phyloP scores from a whole-genome alignment of 345 rosid species.

The Citrus sinensis region DVS_A1.0 CM039166.1:10118501-10119000 shows the following conservation, averaged over 20 bases:
- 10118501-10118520: not conserved
- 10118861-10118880: too few relatives aligned
- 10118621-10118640: not conserved
- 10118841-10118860: too few relatives aligned
- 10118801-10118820: too few relatives aligned
- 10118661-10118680: not conserved
- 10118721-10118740: not conserved
- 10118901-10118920: too few relatives aligned
- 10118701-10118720: not conserved
- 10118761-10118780: not conserved
- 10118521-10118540: not conserved
- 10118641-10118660: not conserved
- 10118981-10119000: too few relatives aligned
- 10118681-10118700: not conserved
- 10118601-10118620: not conserved
- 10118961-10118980: too few relatives aligned
- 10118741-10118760: not conserved
- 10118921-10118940: too few relatives aligned
- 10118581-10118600: not conserved
- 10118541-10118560: not conserved
- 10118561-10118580: not conserved
- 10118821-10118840: too few relatives aligned
- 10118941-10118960: too few relatives aligned
- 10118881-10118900: too few relatives aligned
- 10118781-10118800: too few relatives aligned